Base-by-base conservation (phyloP, 2,329 filamentous ascomycete species). In the Orbilia brochopaga region DNA sequence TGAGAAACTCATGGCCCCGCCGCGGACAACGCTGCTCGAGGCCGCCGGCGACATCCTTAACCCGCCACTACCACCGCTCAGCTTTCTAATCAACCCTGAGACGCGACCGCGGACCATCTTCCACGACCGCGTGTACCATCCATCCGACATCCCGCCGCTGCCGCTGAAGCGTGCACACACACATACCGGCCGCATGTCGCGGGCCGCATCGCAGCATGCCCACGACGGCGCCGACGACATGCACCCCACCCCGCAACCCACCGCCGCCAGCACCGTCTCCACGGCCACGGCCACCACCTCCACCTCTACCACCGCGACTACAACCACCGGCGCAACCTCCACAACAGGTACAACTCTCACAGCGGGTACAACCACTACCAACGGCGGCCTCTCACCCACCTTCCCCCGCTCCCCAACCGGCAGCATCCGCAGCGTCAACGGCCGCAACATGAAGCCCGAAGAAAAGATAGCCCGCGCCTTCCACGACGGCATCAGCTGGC, bases 391-490 rank as follows among this genome's bases (percentile, higher is more conserved):
- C 23, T 70, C 66, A 3, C 66, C 66, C 21, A 64, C 66, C 8
- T 64, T 50, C 57, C 48, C 66, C 69, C 56, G 40, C 58, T 69
- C 61, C 70, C 51, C 59, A 50, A 52, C 60, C 42, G 55, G 73
- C 74, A 55, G 65, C 59, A 44, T 67, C 74, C 52, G 75, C 76
- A 52, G 60, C 46, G 32, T 56, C 57, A 63, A 35, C 17, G 66
- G 66, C 2, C 46, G 50, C 1, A 55, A 55, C 74, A 92, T 97
- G 87, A 91, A 90, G 74, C 92, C 97, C 0, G 94, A 99, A 79
- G 94, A 99, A 79, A 97, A 97, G 80, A 99, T 99, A 75, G 94
- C 94, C 1, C 86, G 94, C 52, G 94, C 92, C 13, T 99, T 99
- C 80, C 94, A 99, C 79, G 87, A 88, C 11, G 91, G 91, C 74